Evolutionary conservation across 768 basidiomycete species (phyloP).

Genomic region (Mycena maculata): DNA sequence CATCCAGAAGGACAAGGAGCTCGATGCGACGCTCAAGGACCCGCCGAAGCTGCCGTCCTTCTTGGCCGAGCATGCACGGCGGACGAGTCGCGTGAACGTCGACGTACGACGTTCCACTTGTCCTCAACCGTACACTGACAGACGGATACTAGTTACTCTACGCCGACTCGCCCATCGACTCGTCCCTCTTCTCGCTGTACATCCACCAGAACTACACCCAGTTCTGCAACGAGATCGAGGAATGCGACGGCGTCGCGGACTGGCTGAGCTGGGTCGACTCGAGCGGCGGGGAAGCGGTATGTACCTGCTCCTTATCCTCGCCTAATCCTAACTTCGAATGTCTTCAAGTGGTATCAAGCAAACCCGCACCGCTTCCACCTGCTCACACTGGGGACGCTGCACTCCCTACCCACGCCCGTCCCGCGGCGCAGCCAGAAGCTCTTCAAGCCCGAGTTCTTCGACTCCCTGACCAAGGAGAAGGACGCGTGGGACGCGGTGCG

Average conservation of each 20-base stretch:
- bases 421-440: conserved; percentile 82
- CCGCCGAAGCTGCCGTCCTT: conserved; percentile 69
- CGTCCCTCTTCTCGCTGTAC: conserved; percentile 88
- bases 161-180: conserved; percentile 90
- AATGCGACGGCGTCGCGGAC: conserved; percentile 77
- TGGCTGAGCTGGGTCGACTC: conserved; percentile 84
- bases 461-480: conserved; percentile 64
- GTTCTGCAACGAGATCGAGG: conserved; percentile 82
- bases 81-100: conserved; percentile 79
- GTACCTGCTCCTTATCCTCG: conserved; percentile 34
- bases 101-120: conserved; percentile 60
- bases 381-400: conserved; percentile 83
- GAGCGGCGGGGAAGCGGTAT: conserved; percentile 71
- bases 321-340: conserved; percentile 4
- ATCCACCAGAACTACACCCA: conserved; percentile 94
- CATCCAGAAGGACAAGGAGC: conserved; percentile 65
- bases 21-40: conserved; percentile 67
- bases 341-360: conserved; percentile 67
- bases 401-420: conserved; percentile 90
- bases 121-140: not conserved
- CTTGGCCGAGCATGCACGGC: conserved; percentile 68
- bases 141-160: conserved; percentile 67
- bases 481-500: conserved; percentile 70
- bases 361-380: conserved; percentile 91
- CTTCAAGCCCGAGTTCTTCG: conserved; percentile 90